Base-by-base conservation (phyloP, 1,284 basidiomycete species). In the Rhodotorula glutinis region DNA sequence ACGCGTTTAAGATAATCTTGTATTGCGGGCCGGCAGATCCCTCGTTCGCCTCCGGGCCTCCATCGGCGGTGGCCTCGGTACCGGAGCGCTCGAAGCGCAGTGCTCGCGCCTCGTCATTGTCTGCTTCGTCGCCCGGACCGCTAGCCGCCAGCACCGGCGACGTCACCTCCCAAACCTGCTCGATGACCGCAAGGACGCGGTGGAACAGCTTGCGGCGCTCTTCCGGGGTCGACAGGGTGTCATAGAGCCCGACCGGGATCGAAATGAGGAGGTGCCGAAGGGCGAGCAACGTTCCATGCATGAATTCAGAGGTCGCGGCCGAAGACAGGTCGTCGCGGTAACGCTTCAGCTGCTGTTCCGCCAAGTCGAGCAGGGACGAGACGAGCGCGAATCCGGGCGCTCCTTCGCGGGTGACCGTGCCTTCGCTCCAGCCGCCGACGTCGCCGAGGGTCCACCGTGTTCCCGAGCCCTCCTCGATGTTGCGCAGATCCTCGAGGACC, bases 201-300 rank as follows among this genome's bases (percentile, higher is more conserved):
- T 70, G 70, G 58, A 76, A 76, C 3, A 76, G 60, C 7, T 66
- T 60, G 1, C 74, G 69, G 1, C 74, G 71, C 9, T 70, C 60
- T 10, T 67, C 66, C 1, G 33, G 49, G 1, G 63, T 41, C 25
- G 67, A 66, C 10, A 69, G 57, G 0, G 55, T 33, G 25, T 60
- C 54, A 46, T 59, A 67, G 29, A 54, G 69, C 8, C 30, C 44
- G 55, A 23, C 8, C 60, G 55, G 67, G 69, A 73, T 52, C 53
- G 66, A 62, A 38, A 69, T 47, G 53, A 77, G 76, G 19, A 79
- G 73, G 41, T 76, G 74, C 38, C 78, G 75, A 16, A 79, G 69
- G 11, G 77, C 75, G 46, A 78, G 72, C 8, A 79, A 64, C 1
- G 75, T 76, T 29, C 79, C 79, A 63, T 79, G 78, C 53, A 79